Evolutionary conservation across 2,329 filamentous ascomycete genomes (phyloP), one percentile per base, ranked within the genome.

Genomic region (Diaporthe vaccinii): DNA sequence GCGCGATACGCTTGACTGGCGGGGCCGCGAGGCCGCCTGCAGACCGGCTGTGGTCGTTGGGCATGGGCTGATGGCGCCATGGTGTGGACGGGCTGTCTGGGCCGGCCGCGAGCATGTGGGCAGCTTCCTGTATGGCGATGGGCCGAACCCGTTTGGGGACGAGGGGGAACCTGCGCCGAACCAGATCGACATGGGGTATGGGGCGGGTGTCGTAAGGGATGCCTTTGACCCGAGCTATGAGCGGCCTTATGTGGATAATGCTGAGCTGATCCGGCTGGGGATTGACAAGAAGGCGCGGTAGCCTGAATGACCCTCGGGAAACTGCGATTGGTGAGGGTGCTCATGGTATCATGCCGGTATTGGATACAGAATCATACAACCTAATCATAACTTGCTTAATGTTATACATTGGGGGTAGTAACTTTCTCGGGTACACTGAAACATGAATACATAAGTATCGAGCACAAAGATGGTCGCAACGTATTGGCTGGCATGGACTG

Each of bases 1-100:
- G 57, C 69, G 69, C 12, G 69, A 72, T 39, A 22, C 34, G 10
- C 69, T 61, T 14, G 34, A 20, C 28, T 72, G 69, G 69, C 36
- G 55, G 15, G 28, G 9, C 10, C 36, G 53, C 31, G 41, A 36
- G 15, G 36, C 20, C 34, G 36, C n/a, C 25, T 28, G 14, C 25
- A 72, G 55, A n/a, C 69, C 41, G 28, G n/a, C 14, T 2, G 41
- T 61, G 10, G 28, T 17, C 36, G 57, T 61, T 36, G 55, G 25
- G 9, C 15, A 49, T 2, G 9, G 28, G 41, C 34, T 31, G 28
- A 36, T n/a, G 4, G n/a, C 22, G 51, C 20, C 22, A 1, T 25
- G 34, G 14, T 49, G 20, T 4, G 39, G 36, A 1, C n/a, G 36
- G n/a, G 36, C 53, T 15, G 44, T 65, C n/a, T 36, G 70, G 70